phyloP scores from a whole-genome alignment of 192 early-diverging fungal species.

The Pilobolus umbonatus region DNA sequence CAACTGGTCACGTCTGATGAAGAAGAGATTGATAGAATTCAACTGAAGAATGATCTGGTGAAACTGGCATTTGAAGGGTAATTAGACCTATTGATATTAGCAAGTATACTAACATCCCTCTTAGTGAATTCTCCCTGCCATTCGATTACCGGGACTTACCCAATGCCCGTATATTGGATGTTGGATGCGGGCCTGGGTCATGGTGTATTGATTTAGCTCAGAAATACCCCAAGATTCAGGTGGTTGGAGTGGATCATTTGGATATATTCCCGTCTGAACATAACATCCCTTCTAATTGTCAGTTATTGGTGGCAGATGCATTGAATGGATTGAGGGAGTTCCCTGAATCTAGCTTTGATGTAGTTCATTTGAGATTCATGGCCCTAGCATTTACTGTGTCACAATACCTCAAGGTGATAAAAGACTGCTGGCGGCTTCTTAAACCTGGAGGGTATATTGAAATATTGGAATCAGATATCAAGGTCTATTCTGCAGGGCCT shows the following conservation, averaged over 20 bases:
- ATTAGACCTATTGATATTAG: background rate
- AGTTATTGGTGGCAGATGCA: conserved; percentile 20
- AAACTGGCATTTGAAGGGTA: conserved; percentile 37
- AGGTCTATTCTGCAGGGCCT: conserved; percentile 22
- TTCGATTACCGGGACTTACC: conserved; percentile 14
- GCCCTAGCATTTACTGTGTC: conserved; percentile 22
- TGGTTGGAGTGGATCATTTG: conserved; percentile 27
- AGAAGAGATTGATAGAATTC: conserved; percentile 28
- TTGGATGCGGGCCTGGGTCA: conserved; percentile 32
- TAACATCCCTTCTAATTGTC: conserved; percentile 27
- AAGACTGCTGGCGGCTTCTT: conserved; percentile 24
- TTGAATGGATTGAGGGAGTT: conserved; percentile 21
- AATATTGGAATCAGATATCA: conserved; percentile 32
- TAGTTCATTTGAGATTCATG: conserved; percentile 31
- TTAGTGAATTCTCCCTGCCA: conserved; percentile 24
- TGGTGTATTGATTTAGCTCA: conserved; percentile 34
- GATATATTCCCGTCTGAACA: conserved; percentile 23
- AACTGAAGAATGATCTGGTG: conserved; percentile 32
- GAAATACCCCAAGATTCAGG: conserved; percentile 20
- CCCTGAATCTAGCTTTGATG: conserved; percentile 30
- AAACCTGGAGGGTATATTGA: conserved; percentile 32
- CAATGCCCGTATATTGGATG: conserved; percentile 19
- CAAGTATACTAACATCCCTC: background rate
- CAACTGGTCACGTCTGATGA: conserved; percentile 17
- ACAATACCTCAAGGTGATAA: conserved; percentile 28